Base-by-base conservation (phyloP, 805 yeast species). In the Zygosaccharomyces bailii region DNA sequence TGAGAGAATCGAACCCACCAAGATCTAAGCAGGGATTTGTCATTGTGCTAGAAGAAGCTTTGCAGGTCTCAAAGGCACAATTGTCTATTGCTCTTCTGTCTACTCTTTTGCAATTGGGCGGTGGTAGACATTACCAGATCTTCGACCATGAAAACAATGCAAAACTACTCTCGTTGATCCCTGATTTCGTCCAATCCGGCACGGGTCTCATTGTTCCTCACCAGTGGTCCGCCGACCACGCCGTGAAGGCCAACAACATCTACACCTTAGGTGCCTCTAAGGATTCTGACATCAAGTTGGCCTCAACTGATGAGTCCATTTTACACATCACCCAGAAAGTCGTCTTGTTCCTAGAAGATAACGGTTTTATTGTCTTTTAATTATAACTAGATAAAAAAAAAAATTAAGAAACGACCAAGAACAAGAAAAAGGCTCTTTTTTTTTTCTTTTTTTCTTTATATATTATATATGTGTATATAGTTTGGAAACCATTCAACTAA, bases 1-100 rank as follows among this genome's bases (percentile, higher is more conserved):
- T 90, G 58, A 83, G 98, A 65, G 91, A 87, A 58, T 79, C 90
- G 36, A 90, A 90, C 66, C 97, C 97, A 45, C 96, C 98, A 52
- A 81, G 97, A 69, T 79, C 75, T 47, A 66, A 75, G 47, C 98
- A 91, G 71, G 98, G 98, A 27, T 91, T 90, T 67, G 86, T 87
- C 6, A 70, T 89, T 42, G 75, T 82, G 49, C 70, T 88, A 42
- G 73, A 81, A 24, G 80, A 85, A 30, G 68, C 73, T 52, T 74
- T 80, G 55, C 73, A 75, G 55, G 73, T 82, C 23, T 82, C 85
- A 44, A 73, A 75, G 39, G 78, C 74, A 49, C 80, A 83, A 39
- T 71, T 90, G 52, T 79, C 93, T 6, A 80, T 81, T 56, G 97
- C 97, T 8, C 75, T 90, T 52, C 86, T 88, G 66, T 86, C 93